Conservation (phyloP, 192 early-diverging fungal genomes). For the Mortierella hygrophila region DNA sequence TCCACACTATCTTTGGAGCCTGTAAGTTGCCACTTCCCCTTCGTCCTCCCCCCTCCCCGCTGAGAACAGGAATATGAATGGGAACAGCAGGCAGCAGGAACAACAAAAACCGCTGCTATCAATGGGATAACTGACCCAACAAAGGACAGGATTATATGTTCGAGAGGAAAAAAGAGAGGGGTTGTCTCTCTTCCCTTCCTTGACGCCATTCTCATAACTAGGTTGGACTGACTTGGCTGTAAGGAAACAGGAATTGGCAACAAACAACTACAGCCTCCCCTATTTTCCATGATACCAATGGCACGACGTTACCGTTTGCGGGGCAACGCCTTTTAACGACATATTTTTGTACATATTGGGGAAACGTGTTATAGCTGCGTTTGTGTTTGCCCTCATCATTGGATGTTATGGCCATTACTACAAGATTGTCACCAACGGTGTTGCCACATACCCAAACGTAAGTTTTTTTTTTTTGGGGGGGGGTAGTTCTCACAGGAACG, state of each 20-base stretch:
- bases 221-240: neutral
- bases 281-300: too few relatives aligned
- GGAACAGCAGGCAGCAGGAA: neutral
- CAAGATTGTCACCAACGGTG: constrained; percentile 80
- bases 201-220: neutral
- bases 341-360: neutral
- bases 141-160: neutral
- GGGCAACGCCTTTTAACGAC: neutral
- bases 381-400: constrained; percentile 71
- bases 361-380: constrained; percentile 61
- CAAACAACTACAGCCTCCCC: neutral
- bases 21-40: constrained; percentile 20
- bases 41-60: too few relatives aligned
- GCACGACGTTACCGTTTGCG: too few relatives aligned
- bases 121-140: neutral
- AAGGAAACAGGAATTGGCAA: neutral
- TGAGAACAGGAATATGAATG: neutral
- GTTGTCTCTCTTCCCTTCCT: neutral
- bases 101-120: neutral
- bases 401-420: constrained; percentile 79
- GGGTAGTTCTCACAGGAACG: neutral
- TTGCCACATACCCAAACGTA: constrained; percentile 78
- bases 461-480: neutral
- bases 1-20: constrained; percentile 49
- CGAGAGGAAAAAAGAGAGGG: neutral